Evolutionary conservation across 768 basidiomycete genomes (phyloP), one percentile per base, ranked within the genome.

Genomic region (Leccinum disarticulatum): DNA sequence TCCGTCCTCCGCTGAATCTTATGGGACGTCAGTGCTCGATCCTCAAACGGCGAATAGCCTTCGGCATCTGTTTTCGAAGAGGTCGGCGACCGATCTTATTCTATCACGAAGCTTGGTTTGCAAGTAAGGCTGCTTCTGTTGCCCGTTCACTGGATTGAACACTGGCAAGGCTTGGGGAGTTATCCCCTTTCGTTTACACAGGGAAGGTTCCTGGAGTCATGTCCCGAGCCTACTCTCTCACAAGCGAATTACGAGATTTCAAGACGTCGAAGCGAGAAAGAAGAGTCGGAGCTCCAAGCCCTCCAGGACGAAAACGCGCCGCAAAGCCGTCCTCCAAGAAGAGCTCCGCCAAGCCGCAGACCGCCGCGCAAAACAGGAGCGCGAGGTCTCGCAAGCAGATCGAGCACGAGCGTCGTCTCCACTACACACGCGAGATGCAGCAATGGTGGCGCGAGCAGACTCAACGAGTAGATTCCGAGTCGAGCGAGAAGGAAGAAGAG

Each of bases 401-500:
- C 22, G 83, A 81, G 19, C 76, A 81, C 57, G 77, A 82, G 65
- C 75, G 81, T 35, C 69, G 85, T 52, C 52, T 81, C 52, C 80
- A 84, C 57, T 79, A 83, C 62, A 81, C 83, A 56, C 76, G 73
- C 19, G 77, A 77, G 60, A 59, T 82, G 57, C 85, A 85, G 58
- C 71, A 77, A 52, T 84, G 84, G 85, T 74, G 84, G 27, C 70
- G 68, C 52, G 81, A 82, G 43, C 81, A 83, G 61, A 74, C 78
- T 4, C 70, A 74, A 28, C 74, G 78, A 31, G 75, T 70, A 3
- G 80, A 81, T 51, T 80, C 81, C 22, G 74, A 78, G 47, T 77
- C 77, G 31, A 77, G 75, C 63, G 77, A 76, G 43, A 76, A 77
- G 35, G 79, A 80, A 38, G 80, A 82, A 52, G 67, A 70, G 19